These are phyloP conservation scores for Basipetospora chlamydospora DNA, from an alignment of 2,329 filamentous ascomycete species.

Conservation along the genomic window DNA sequence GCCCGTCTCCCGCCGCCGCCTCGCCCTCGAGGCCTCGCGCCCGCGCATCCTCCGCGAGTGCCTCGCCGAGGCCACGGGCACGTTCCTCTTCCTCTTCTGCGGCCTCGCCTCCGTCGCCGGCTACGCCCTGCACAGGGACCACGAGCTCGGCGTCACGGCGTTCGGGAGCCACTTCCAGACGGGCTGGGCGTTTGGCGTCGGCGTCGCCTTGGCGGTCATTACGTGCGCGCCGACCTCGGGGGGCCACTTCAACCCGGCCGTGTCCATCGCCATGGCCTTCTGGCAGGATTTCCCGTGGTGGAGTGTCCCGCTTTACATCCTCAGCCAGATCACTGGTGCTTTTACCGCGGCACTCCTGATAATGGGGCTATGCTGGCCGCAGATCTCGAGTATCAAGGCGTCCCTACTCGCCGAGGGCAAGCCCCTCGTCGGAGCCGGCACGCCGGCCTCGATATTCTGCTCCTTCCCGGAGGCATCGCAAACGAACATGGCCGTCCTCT, in stretches of 20 bases:
- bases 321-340: conserved; percentile 39
- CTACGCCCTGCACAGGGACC: conserved; percentile 33
- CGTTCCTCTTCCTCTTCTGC: conserved; percentile 40
- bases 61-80: conserved; percentile 39
- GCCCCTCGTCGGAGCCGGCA: conserved; percentile 22
- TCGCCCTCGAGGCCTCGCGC: conserved; percentile 37
- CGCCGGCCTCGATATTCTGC: conserved; percentile 39
- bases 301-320: conserved; percentile 42
- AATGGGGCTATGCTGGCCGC: conserved; percentile 40
- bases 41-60: conserved; percentile 40
- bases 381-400: conserved; percentile 19
- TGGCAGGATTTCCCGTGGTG: conserved; percentile 46
- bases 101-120: conserved; percentile 37
- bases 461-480: conserved; percentile 33
- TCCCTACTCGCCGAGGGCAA: conserved; percentile 21
- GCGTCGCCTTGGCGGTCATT: conserved; percentile 45
- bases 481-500: conserved; percentile 38
- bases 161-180: conserved; percentile 38
- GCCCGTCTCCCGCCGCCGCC: conserved; percentile 36
- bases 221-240: conserved; percentile 37
- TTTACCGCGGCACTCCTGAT: conserved; percentile 40
- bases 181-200: conserved; percentile 39
- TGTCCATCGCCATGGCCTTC: conserved; percentile 28
- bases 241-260: conserved; percentile 39
- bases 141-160: conserved; percentile 13